Evolutionary conservation across 768 basidiomycete genomes (phyloP).

Genomic region (Phaffia australis): DNA sequence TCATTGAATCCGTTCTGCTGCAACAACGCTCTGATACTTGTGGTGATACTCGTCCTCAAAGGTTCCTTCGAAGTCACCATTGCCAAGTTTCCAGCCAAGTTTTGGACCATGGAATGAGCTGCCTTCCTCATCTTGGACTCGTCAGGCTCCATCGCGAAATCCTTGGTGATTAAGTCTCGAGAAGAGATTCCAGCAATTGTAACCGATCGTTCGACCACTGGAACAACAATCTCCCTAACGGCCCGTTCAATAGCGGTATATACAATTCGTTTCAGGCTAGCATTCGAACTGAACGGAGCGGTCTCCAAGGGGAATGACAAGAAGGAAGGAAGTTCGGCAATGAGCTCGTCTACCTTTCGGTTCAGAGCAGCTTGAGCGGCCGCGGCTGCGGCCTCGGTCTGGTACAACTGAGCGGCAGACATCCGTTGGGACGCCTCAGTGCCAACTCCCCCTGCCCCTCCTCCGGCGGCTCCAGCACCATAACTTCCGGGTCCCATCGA

Average conservation of each 20-base stretch:
- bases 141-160: constrained; percentile 84
- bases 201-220: constrained; percentile 94
- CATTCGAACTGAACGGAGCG: constrained; percentile 55
- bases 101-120: constrained; percentile 91
- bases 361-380: constrained; percentile 37
- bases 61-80: constrained; percentile 98
- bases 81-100: constrained; percentile 88
- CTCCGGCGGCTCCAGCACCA: constrained; percentile 36
- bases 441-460: constrained; percentile 41
- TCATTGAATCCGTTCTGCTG: constrained; percentile 82
- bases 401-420: constrained; percentile 46
- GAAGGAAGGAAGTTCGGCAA: constrained; percentile 51
- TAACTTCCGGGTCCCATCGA: constrained; percentile 54
- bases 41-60: constrained; percentile 77
- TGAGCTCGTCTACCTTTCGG: constrained; percentile 38
- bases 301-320: constrained; percentile 67
- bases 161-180: constrained; percentile 84
- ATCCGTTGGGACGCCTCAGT: constrained; percentile 44
- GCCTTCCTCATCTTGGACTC: constrained; percentile 84
- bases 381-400: constrained; percentile 52
- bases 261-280: constrained; percentile 77
- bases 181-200: constrained; percentile 98
- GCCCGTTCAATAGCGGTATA: constrained; percentile 85
- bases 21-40: constrained; percentile 72
- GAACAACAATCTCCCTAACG: constrained; percentile 92